phyloP scores from a whole-genome alignment of 1,284 basidiomycete species.

The Mycena sp. region DNA sequence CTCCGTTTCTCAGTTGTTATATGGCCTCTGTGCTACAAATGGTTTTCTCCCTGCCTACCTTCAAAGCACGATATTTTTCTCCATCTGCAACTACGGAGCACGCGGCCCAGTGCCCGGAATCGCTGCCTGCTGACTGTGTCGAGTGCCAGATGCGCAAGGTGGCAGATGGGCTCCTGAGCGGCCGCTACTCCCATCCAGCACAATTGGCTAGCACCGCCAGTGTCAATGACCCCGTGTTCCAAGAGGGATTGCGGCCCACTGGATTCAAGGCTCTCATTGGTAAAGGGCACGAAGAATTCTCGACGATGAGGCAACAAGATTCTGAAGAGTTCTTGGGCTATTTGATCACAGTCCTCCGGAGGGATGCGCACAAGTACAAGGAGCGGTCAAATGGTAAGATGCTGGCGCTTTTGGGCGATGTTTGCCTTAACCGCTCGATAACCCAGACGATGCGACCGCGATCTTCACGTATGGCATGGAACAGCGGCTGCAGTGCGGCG shows the following conservation, averaged over 20 bases:
- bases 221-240: constrained; percentile 73
- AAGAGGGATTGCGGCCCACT: constrained; percentile 85
- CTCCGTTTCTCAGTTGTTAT: constrained; percentile 81
- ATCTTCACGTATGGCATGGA: constrained; percentile 87
- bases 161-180: constrained; percentile 92
- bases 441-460: constrained; percentile 68
- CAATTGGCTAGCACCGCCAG: constrained; percentile 34
- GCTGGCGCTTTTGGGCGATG: background rate
- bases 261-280: constrained; percentile 93
- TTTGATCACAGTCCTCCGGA: constrained; percentile 76
- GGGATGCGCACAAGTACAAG: constrained; percentile 67
- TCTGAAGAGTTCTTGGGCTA: constrained; percentile 95
- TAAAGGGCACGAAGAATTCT: constrained; percentile 93
- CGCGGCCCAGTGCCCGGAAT: constrained; percentile 70
- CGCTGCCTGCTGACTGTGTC: constrained; percentile 85
- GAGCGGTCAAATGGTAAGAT: constrained; percentile 45
- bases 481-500: constrained; percentile 85
- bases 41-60: constrained; percentile 84
- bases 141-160: constrained; percentile 97
- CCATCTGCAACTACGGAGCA: constrained; percentile 66
- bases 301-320: constrained; percentile 98
- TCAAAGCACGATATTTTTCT: constrained; percentile 79
- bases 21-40: constrained; percentile 95
- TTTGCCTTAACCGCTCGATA: background rate
- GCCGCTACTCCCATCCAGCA: constrained; percentile 84